A percentile compares a stretch with the other conserved stretches of the same genome.
phyloP scores from a whole-genome alignment of 1,139 yeast genomes.

The Tardiomyces depauwii region DNA sequence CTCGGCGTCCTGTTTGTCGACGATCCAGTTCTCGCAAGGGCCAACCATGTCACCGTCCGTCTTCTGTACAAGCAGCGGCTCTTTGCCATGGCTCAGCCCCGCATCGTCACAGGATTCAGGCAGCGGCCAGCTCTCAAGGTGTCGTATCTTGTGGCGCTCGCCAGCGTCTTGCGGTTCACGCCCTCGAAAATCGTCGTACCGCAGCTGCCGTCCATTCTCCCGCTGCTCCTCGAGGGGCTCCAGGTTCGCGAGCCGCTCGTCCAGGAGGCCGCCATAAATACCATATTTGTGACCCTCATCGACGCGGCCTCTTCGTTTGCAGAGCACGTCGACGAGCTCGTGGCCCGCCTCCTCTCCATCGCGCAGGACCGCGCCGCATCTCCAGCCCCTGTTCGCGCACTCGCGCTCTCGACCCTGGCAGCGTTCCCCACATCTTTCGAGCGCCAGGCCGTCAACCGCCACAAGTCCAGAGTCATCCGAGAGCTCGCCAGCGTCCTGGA shows the following conservation, averaged over 20 bases:
- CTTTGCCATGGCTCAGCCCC: conserved; percentile 37
- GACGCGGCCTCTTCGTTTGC: conserved; percentile 42
- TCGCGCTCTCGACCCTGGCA: conserved; percentile 46
- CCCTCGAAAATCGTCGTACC: conserved; percentile 50
- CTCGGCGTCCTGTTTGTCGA: conserved; percentile 60
- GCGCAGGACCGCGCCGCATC: conserved; percentile 15
- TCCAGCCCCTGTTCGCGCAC: conserved; percentile 39
- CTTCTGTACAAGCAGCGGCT: conserved; percentile 69
- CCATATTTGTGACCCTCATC: conserved; percentile 35
- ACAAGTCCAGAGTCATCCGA: conserved; percentile 38
- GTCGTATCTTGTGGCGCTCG: conserved; percentile 51
- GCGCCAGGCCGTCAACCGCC: conserved; percentile 37
- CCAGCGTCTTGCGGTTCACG: conserved; percentile 55
- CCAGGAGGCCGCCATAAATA: conserved; percentile 44
- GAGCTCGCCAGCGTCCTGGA: conserved; percentile 48
- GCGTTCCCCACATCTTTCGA: conserved; percentile 34
- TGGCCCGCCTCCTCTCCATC: conserved; percentile 40
- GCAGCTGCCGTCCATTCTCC: conserved; percentile 53
- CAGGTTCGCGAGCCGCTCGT: conserved; percentile 38
- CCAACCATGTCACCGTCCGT: conserved; percentile 49
- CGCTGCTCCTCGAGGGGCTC: conserved; percentile 60
- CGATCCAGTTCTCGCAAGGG: conserved; percentile 45
- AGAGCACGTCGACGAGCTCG: conserved; percentile 42
- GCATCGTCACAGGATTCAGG: conserved; percentile 20
- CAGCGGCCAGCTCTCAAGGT: conserved; percentile 24